Conservation (phyloP, 1,139 yeast species). For the Taphrina communis region DNA sequence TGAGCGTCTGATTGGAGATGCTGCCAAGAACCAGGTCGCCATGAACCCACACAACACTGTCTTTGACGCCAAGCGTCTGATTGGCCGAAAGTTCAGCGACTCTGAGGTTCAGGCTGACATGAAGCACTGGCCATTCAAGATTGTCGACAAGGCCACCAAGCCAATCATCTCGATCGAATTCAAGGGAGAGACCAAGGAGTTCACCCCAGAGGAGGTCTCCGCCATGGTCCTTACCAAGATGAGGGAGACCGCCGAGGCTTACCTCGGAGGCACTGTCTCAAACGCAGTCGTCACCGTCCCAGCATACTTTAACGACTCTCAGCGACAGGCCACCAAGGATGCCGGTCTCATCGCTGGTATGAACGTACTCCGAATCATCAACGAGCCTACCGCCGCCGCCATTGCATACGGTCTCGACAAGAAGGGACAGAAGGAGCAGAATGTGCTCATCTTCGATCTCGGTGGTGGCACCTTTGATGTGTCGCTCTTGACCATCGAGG, state of each 20-base stretch:
- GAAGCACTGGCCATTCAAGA: constrained; percentile 96
- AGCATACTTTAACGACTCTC: constrained; percentile 94
- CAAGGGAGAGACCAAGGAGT: constrained; percentile 89
- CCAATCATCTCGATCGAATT: constrained; percentile 90
- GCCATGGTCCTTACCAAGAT: constrained; percentile 93
- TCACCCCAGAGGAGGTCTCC: constrained; percentile 95
- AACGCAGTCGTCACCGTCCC: constrained; percentile 94
- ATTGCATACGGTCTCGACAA: constrained; percentile 97
- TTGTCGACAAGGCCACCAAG: constrained; percentile 80
- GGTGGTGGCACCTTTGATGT: constrained; percentile 99
- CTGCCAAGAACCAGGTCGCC: constrained; percentile 98
- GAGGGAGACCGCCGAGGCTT: constrained; percentile 95
- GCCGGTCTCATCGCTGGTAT: constrained; percentile 96
- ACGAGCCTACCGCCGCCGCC: constrained; percentile 98
- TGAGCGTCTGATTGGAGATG: constrained; percentile 97
- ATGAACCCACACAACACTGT: constrained; percentile 95
- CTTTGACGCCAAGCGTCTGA: constrained; percentile 95
- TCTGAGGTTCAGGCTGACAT: constrained; percentile 89
- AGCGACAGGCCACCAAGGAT: constrained; percentile 96
- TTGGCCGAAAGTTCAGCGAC: constrained; percentile 89
- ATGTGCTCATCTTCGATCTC: constrained; percentile 89
- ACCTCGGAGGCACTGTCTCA: constrained; percentile 81
- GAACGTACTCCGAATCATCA: constrained; percentile 89
- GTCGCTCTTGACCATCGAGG: constrained; percentile 93
- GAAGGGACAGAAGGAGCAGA: constrained; percentile 84